Evolutionary conservation across 2,329 filamentous ascomycete species (phyloP).

Genomic region (Penicillium corylophilum): DNA sequence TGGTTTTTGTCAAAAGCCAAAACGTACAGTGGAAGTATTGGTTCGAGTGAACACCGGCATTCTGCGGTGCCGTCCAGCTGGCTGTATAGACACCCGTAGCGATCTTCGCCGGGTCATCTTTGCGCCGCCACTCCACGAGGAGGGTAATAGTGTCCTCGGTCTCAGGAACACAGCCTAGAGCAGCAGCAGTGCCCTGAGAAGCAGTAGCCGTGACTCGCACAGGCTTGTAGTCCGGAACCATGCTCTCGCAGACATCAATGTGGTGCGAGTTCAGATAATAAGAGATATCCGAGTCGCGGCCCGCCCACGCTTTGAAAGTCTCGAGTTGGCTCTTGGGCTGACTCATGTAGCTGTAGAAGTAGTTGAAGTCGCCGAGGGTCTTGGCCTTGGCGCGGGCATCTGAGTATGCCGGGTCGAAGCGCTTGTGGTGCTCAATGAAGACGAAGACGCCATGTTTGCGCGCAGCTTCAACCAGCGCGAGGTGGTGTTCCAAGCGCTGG

Average conservation of each 20-base stretch:
- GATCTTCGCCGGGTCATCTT: constrained; percentile 64
- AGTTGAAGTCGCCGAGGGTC: constrained; percentile 89
- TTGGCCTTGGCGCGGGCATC: constrained; percentile 77
- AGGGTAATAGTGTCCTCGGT: constrained; percentile 95
- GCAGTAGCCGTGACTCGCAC: constrained; percentile 77
- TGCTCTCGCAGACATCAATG: constrained; percentile 87
- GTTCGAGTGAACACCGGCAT: constrained; percentile 91
- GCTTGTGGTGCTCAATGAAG: constrained; percentile 95
- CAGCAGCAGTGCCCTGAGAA: constrained; percentile 74
- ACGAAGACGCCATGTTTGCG: constrained; percentile 78
- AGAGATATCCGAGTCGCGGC: constrained; percentile 86
- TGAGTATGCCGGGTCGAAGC: constrained; percentile 88
- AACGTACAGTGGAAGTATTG: constrained; percentile 83
- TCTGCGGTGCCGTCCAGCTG: constrained; percentile 90
- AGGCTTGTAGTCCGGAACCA: constrained; percentile 80
- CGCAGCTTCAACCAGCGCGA: constrained; percentile 69
- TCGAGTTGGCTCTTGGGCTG: constrained; percentile 89
- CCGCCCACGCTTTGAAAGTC: constrained; percentile 94
- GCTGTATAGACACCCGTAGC: constrained; percentile 91
- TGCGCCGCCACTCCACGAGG: constrained; percentile 82
- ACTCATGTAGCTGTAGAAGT: constrained; percentile 97
- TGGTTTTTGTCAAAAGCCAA: neutral
- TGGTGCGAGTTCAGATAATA: constrained; percentile 97
- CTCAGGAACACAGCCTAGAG: constrained; percentile 71
- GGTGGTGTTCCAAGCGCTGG: constrained; percentile 77